Percentiles rank a stretch among this genome's conserved stretches.
Evolutionary conservation across 208 protist species (phyloP).

Genomic region (Trypanosoma caninum): DNA sequence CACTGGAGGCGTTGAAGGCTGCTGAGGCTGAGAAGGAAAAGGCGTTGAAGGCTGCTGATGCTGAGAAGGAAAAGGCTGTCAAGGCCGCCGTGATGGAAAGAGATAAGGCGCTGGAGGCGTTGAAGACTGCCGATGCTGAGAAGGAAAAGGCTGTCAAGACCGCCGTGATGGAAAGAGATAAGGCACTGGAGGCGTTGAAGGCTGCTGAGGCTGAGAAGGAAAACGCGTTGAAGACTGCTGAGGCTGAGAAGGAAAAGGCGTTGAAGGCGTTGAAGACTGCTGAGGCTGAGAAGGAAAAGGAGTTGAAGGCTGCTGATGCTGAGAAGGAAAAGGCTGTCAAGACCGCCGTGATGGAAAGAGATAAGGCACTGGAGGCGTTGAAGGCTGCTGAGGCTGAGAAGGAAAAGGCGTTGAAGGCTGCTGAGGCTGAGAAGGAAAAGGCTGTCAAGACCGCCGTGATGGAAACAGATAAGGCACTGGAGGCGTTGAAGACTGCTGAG

Average conservation of each 20-base stretch:
- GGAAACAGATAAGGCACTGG: not conserved
- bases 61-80: too few species aligned
- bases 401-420: not conserved
- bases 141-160: not conserved
- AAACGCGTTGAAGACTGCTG: not conserved
- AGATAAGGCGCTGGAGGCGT: slow-evolving; percentile 12
- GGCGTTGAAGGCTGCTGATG: not conserved
- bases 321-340: not conserved
- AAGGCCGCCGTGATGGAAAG: not conserved
- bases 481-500: not conserved
- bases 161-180: not conserved
- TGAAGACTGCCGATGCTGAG: slow-evolving; percentile 7
- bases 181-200: slow-evolving; percentile 6
- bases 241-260: not conserved
- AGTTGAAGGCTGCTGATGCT: not conserved
- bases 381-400: not conserved
- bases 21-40: not conserved
- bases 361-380: not conserved
- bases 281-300: not conserved
- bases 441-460: slow-evolving; percentile 11
- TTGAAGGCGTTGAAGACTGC: not conserved
- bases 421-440: slow-evolving; percentile 9
- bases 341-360: not conserved
- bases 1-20: not conserved
- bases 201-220: not conserved